Conservation (phyloP, 768 basidiomycete species). For the Dioszegia hungarica region DNA sequence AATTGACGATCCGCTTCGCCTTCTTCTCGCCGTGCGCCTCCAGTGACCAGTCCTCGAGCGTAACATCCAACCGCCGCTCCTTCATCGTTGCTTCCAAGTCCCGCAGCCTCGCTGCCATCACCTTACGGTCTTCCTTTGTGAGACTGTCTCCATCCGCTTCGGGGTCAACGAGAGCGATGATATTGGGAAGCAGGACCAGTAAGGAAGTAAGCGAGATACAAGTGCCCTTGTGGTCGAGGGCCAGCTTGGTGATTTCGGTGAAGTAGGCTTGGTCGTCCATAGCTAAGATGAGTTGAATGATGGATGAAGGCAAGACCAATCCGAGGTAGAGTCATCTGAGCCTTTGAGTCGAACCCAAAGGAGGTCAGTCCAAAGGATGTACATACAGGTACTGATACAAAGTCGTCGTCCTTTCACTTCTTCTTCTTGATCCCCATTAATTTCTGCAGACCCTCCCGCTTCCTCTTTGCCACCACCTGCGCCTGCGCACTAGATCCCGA, state of each 20-base stretch:
- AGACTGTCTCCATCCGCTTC: neutral
- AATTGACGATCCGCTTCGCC: neutral
- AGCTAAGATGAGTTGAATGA: neutral
- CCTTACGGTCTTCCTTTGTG: neutral
- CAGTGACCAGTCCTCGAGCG: neutral
- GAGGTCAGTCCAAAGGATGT: neutral
- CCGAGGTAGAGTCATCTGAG: no score
- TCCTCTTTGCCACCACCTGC: constrained; percentile 28
- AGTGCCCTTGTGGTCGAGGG: neutral
- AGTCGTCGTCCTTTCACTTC: constrained; percentile 1
- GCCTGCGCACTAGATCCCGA: neutral
- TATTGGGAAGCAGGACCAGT: neutral
- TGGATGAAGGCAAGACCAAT: neutral
- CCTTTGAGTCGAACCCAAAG: no score
- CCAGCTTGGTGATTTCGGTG: neutral
- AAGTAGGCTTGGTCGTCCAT: neutral
- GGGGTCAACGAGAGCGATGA: neutral
- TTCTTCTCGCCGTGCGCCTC: constrained; percentile 1
- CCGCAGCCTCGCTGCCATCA: neutral
- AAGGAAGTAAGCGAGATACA: neutral
- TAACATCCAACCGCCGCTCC: neutral
- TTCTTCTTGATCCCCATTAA: constrained; percentile 45
- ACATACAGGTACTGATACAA: constrained; percentile 4
- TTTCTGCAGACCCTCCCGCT: constrained; percentile 37
- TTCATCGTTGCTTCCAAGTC: neutral